phyloP scores from a whole-genome alignment of 169 alveolate genomes.

The Perkinsus marinus region DNA sequence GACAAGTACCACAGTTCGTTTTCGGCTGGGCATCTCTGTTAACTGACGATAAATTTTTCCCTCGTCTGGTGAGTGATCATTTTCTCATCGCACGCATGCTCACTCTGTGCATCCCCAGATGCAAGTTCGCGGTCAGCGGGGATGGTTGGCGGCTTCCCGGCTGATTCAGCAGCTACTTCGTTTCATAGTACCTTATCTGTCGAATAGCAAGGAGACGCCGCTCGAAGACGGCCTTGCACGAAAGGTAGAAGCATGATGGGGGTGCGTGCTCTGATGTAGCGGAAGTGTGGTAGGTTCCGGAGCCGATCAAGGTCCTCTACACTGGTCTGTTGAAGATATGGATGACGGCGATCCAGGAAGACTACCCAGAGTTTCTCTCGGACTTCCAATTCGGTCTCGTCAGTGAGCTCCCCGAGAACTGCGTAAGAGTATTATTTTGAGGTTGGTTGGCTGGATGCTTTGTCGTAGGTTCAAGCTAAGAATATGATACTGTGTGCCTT shows the following conservation, averaged over 20 bases:
- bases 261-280: neutral
- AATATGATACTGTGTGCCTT: slow-evolving; percentile 84
- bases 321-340: neutral
- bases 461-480: neutral
- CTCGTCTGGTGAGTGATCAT: neutral
- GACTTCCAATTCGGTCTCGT: slow-evolving; percentile 73
- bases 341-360: slow-evolving; percentile 32
- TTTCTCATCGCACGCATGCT: too few relatives aligned
- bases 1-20: neutral
- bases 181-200: neutral
- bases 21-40: neutral
- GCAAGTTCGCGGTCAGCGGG: neutral
- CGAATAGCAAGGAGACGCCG: neutral
- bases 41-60: neutral
- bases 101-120: too few relatives aligned
- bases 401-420: slow-evolving; percentile 73
- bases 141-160: neutral
- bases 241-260: neutral
- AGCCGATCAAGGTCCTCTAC: neutral
- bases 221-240: neutral
- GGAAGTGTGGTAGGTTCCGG: neutral
- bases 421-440: too few relatives aligned
- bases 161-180: neutral
- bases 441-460: too few relatives aligned
- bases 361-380: slow-evolving; percentile 86